phyloP scores from a whole-genome alignment of 768 basidiomycete species.

The Lactarius psammicola region DNA sequence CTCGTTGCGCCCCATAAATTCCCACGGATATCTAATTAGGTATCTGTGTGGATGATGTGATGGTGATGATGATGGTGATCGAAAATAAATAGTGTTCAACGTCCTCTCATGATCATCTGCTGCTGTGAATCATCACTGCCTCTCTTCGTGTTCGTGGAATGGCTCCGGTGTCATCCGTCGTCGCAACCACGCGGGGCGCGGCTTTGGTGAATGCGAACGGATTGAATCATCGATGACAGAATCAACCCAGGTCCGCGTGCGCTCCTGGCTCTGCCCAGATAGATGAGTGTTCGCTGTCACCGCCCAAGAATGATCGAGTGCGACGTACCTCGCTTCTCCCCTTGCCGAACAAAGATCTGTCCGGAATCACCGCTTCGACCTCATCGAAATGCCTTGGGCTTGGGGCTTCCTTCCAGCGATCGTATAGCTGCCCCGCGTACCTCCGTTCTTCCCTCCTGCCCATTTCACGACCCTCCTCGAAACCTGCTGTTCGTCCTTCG shows the following conservation, averaged over 20 bases:
- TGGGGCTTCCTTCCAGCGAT: slow-evolving; percentile 14
- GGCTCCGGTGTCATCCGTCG: slow-evolving; percentile 30
- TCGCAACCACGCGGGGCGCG: slow-evolving; percentile 16
- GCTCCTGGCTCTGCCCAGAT: slow-evolving; percentile 21
- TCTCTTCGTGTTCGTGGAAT: slow-evolving; percentile 28
- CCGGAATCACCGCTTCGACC: slow-evolving; percentile 9
- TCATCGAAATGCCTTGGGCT: slow-evolving; percentile 7
- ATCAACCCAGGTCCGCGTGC: slow-evolving; percentile 28
- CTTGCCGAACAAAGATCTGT: not conserved
- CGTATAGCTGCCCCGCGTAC: slow-evolving; percentile 9
- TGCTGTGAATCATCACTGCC: too few relatives aligned
- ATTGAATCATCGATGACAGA: slow-evolving; percentile 24
- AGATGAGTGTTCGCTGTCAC: not conserved
- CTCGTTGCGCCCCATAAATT: not conserved
- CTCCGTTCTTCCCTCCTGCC: slow-evolving; percentile 24
- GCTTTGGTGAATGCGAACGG: slow-evolving; percentile 21
- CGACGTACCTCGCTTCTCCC: slow-evolving; percentile 17
- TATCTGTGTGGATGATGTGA: not conserved
- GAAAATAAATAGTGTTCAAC: not conserved
- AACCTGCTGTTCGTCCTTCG: slow-evolving; percentile 22
- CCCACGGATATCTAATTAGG: not conserved
- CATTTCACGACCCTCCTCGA: slow-evolving; percentile 22
- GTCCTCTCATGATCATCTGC: not conserved
- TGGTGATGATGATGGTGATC: not conserved
- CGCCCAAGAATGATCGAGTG: not conserved